These are phyloP conservation scores for Fragilaria crotonensis DNA, from an alignment of 108 stramenopile species.

Conservation along the genomic window DNA sequence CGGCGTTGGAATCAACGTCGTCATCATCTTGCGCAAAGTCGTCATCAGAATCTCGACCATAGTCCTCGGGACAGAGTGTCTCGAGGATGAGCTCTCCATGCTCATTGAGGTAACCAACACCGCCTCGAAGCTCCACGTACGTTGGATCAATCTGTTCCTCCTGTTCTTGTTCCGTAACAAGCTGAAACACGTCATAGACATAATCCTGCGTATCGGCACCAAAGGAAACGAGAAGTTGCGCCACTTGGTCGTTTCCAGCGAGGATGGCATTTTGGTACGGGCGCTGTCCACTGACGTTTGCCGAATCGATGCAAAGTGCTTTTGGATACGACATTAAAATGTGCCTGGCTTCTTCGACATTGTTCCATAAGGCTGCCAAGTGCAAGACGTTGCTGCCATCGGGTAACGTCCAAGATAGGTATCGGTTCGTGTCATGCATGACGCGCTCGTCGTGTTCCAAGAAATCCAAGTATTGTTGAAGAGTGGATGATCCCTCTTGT, in stretches of 20 bases:
- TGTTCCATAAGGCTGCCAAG: constrained; percentile 42
- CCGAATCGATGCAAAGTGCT: constrained; percentile 1
- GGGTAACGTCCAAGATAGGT: background rate
- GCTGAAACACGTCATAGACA: constrained; percentile 35
- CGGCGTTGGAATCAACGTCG: constrained; percentile 40
- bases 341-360: constrained; percentile 23
- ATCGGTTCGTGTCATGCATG: background rate
- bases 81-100: constrained; percentile 66
- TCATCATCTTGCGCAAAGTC: constrained; percentile 17
- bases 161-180: constrained; percentile 15
- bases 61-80: constrained; percentile 1
- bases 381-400: constrained; percentile 32
- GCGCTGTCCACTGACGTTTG: constrained; percentile 31
- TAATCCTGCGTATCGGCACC: constrained; percentile 31
- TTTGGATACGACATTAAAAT: constrained; percentile 10
- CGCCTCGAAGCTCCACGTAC: constrained; percentile 44
- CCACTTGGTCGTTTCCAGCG: constrained; percentile 27
- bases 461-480: constrained; percentile 21
- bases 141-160: constrained; percentile 5
- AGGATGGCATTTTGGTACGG: constrained; percentile 42
- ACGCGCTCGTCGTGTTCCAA: constrained; percentile 22
- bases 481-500: constrained; percentile 9
- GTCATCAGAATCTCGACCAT: background rate
- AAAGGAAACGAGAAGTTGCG: constrained; percentile 31
- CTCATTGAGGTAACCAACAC: constrained; percentile 70